Evolutionary conservation across 1,284 basidiomycete species (phyloP).

Genomic region (Amylostereum chailletii): DNA sequence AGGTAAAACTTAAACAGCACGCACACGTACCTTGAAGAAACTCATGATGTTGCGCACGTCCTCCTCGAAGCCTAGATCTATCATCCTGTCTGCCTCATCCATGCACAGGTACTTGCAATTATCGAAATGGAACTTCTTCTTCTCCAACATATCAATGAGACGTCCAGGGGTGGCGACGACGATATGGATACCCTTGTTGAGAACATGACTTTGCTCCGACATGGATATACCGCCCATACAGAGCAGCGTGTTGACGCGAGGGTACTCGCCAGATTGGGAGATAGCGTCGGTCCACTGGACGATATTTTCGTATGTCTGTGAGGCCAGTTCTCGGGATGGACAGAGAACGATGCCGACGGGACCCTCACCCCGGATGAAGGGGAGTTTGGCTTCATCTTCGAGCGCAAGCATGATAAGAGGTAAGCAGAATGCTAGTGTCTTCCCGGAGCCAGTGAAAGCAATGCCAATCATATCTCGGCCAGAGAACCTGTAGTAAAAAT

Average conservation of each 20-base stretch:
- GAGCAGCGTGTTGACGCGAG: constrained; percentile 79
- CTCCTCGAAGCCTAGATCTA: constrained; percentile 98
- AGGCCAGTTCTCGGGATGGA: constrained; percentile 89
- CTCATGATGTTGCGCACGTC: constrained; percentile 98
- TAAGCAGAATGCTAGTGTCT: constrained; percentile 81
- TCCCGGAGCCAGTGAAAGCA: constrained; percentile 65
- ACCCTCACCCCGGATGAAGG: constrained; percentile 89
- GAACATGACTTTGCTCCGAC: constrained; percentile 87
- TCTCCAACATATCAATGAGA: constrained; percentile 96
- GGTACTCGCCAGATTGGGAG: constrained; percentile 74
- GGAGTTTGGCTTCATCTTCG: constrained; percentile 87
- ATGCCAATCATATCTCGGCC: constrained; percentile 95
- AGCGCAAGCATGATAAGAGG: constrained; percentile 93
- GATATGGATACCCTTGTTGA: constrained; percentile 89
- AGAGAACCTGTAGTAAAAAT: constrained; percentile 50
- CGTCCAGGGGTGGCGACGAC: constrained; percentile 95
- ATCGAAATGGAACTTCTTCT: constrained; percentile 85
- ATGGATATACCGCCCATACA: constrained; percentile 98
- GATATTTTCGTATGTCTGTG: constrained; percentile 95
- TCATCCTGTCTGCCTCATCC: constrained; percentile 99
- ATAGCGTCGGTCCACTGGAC: constrained; percentile 79
- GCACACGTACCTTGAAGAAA: constrained; percentile 76
- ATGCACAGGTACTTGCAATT: constrained; percentile 94
- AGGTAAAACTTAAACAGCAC: not conserved
- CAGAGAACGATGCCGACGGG: constrained; percentile 94